These are phyloP conservation scores for Blastocystis sp. DNA, from an alignment of 352 stramenopile species.

Conservation along the genomic window DNA sequence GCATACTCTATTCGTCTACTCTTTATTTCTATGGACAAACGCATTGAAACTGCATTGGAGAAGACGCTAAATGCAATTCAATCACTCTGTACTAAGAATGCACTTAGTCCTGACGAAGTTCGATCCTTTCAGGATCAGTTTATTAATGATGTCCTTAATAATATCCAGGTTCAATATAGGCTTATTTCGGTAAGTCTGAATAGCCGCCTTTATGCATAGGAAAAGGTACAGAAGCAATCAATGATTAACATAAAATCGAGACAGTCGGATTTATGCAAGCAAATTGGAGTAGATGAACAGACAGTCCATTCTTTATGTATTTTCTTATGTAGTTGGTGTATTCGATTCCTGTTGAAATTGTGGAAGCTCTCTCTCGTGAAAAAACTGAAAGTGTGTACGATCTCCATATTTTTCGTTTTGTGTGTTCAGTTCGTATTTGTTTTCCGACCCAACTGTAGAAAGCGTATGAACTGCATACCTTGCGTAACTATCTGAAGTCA, in stretches of 20 bases:
- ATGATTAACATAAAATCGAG: background rate
- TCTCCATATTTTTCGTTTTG: background rate
- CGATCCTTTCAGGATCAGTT: background rate
- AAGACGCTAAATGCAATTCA: background rate
- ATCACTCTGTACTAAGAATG: background rate
- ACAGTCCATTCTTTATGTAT: background rate
- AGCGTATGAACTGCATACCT: background rate
- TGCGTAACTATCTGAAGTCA: background rate
- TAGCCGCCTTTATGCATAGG: background rate
- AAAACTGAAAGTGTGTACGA: background rate
- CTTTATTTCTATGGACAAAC: background rate
- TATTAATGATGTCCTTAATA: background rate
- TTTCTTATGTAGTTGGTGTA: background rate
- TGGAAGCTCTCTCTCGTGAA: background rate
- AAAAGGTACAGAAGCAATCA: background rate
- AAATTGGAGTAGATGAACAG: background rate
- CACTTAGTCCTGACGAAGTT: background rate
- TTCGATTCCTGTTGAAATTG: background rate
- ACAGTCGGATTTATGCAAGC: background rate
- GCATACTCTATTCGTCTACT: no score
- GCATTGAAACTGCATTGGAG: background rate
- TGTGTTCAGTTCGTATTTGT: background rate
- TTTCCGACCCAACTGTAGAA: background rate
- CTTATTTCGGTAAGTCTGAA: background rate
- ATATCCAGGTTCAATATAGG: slow-evolving; percentile 13